Conservation (phyloP, 306 rosid genomes). For the Abrus precatorius region DNA sequence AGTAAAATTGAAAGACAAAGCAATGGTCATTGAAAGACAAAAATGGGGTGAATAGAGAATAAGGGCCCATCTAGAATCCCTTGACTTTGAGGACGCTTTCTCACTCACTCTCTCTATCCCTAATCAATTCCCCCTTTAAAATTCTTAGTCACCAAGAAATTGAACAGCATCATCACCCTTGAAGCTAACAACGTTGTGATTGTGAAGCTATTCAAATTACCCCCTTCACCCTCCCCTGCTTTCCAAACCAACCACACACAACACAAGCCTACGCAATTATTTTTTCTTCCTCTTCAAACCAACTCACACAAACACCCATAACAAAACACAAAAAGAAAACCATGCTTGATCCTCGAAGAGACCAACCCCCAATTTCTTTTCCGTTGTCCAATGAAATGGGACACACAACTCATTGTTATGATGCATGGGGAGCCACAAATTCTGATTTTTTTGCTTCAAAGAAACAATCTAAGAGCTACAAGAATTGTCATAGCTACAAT, state of each 20-base stretch:
- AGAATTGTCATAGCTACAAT: constrained; percentile 31
- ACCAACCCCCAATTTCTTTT: constrained; percentile 53
- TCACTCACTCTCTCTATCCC: not conserved
- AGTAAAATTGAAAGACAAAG: not conserved
- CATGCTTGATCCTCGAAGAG: constrained; percentile 55
- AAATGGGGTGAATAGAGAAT: not conserved
- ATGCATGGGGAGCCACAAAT: constrained; percentile 43
- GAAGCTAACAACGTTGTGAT: not conserved
- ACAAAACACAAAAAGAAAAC: not conserved
- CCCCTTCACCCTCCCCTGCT: constrained; percentile 47
- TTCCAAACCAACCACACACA: constrained; percentile 35
- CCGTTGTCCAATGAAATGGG: constrained; percentile 40
- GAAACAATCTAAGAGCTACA: constrained; percentile 35
- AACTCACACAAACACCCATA: not conserved
- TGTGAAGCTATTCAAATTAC: constrained; percentile 41
- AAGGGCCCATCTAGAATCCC: constrained; percentile 46
- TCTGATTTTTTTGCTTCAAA: constrained; percentile 46
- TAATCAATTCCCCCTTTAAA: constrained; percentile 33
- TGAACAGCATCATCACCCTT: constrained; percentile 21
- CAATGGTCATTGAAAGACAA: constrained; percentile 38
- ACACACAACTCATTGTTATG: constrained; percentile 7
- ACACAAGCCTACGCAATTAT: not conserved
- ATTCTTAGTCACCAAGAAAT: constrained; percentile 59
- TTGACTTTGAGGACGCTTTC: constrained; percentile 58
- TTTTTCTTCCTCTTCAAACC: constrained; percentile 18